Evolutionary conservation across 768 basidiomycete species (phyloP).

Genomic region (Scleroderma bovista): DNA sequence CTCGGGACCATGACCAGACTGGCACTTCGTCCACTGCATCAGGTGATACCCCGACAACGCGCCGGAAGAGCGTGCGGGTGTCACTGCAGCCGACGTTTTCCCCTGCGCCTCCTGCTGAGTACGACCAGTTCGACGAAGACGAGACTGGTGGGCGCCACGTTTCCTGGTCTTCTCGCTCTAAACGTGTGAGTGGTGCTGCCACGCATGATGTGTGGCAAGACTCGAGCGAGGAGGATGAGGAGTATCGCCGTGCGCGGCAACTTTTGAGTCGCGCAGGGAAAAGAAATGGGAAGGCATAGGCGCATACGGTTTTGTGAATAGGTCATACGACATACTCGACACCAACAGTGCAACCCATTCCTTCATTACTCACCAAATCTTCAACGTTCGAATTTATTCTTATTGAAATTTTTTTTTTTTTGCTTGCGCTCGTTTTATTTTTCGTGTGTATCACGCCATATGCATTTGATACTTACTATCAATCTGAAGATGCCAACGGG

Average conservation of each 20-base stretch:
- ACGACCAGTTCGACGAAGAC: constrained; percentile 36
- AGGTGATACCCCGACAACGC: constrained; percentile 14
- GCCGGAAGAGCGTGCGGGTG: constrained; percentile 72
- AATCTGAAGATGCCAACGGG: too few species aligned
- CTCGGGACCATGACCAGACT: background rate
- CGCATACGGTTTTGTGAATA: too few species aligned
- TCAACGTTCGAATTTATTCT: background rate
- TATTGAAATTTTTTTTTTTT: background rate
- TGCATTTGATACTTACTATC: too few species aligned
- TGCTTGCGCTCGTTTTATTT: too few species aligned
- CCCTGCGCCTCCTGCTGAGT: constrained; percentile 59
- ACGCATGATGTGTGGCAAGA: constrained; percentile 59
- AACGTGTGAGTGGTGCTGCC: constrained; percentile 5
- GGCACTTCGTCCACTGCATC: constrained; percentile 9
- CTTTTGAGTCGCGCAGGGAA: constrained; percentile 44
- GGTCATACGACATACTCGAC: too few species aligned
- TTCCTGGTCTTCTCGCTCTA: constrained; percentile 5
- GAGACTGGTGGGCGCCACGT: constrained; percentile 5
- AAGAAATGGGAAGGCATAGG: constrained; percentile 12
- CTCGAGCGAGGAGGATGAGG: constrained; percentile 71
- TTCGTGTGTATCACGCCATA: too few species aligned
- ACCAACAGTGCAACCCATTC: too few species aligned
- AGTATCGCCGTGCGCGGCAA: constrained; percentile 53
- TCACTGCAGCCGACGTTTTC: constrained; percentile 75
- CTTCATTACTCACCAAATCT: background rate